A percentile compares a stretch with the other conserved stretches of the same genome.
Evolutionary conservation across 768 basidiomycete species (phyloP).

Genomic region (Lentinula boryana): DNA sequence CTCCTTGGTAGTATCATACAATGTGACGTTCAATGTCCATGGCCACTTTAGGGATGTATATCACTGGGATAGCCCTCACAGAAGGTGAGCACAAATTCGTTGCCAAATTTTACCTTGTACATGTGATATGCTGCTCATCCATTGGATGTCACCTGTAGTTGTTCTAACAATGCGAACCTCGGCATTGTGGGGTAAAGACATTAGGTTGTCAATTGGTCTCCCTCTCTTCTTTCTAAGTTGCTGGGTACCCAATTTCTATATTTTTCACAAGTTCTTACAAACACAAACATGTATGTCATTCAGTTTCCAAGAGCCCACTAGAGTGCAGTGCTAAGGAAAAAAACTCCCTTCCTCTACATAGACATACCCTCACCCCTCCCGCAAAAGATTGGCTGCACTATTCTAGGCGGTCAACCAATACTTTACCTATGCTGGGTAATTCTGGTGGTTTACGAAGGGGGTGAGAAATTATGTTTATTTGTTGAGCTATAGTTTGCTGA

Average conservation of each 20-base stretch:
- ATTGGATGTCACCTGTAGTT: constrained; percentile 3
- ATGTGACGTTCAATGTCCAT: not conserved
- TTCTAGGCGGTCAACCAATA: not conserved
- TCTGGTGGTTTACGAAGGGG: not conserved
- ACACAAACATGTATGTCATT: constrained; percentile 6
- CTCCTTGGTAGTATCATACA: no score
- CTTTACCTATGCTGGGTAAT: not conserved
- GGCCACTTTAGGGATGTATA: constrained; percentile 6
- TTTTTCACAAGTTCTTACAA: constrained; percentile 4
- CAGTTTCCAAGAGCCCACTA: not conserved
- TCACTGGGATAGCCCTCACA: constrained; percentile 8
- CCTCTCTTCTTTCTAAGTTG: constrained; percentile 4
- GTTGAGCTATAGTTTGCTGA: not conserved
- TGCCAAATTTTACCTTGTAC: not conserved
- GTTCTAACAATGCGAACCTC: constrained; percentile 11
- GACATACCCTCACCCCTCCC: not conserved
- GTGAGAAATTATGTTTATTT: not conserved
- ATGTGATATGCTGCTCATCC: not conserved
- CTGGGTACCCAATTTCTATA: constrained; percentile 5
- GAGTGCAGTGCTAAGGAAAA: not conserved
- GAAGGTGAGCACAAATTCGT: constrained; percentile 6
- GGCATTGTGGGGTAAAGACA: constrained; percentile 10
- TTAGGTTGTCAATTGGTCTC: constrained; percentile 1
- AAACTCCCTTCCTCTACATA: not conserved
- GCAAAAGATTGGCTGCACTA: not conserved